phyloP scores from a whole-genome alignment of 139 green algal species.

The Pleodorina starrii region DNA sequence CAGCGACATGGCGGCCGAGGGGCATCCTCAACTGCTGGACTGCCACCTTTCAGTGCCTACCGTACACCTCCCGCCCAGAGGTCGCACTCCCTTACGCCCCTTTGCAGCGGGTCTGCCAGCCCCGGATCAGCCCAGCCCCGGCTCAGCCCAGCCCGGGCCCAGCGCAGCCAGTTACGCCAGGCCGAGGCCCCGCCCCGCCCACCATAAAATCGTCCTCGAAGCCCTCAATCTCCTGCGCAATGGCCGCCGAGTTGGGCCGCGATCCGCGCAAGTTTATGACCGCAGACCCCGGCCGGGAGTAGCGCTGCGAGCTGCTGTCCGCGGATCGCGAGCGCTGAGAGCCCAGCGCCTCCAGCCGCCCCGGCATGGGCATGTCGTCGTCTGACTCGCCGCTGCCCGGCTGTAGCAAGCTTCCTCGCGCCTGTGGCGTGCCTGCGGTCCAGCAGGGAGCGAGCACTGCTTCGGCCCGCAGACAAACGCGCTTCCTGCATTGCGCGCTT shows the following conservation, averaged over 20 bases:
- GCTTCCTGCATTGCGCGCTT: no score
- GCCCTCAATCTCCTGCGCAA: constrained; percentile 74
- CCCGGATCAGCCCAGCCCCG: no score
- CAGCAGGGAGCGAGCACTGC: background rate
- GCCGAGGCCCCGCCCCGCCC: background rate
- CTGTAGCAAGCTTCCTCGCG: background rate
- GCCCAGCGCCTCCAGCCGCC: constrained; percentile 53
- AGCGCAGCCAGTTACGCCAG: no score
- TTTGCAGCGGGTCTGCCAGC: no score
- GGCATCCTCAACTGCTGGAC: no score
- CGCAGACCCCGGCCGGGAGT: constrained; percentile 55
- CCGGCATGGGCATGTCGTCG: constrained; percentile 57
- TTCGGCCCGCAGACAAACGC: no score
- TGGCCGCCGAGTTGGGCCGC: constrained; percentile 70
- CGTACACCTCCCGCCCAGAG: no score
- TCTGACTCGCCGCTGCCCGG: constrained; percentile 12
- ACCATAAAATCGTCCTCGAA: constrained; percentile 79
- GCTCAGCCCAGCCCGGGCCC: no score
- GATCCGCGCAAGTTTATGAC: constrained; percentile 70
- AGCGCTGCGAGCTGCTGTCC: constrained; percentile 29
- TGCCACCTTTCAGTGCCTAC: no score
- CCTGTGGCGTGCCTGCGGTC: constrained; percentile 9
- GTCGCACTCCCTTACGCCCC: no score
- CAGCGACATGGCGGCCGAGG: no score
- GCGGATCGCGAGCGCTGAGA: constrained; percentile 28